A percentile compares a stretch with the other conserved stretches of the same genome.
Evolutionary conservation across 1,139 yeast genomes (phyloP).

Genomic region (Casaregolazyma suthepensis): DNA sequence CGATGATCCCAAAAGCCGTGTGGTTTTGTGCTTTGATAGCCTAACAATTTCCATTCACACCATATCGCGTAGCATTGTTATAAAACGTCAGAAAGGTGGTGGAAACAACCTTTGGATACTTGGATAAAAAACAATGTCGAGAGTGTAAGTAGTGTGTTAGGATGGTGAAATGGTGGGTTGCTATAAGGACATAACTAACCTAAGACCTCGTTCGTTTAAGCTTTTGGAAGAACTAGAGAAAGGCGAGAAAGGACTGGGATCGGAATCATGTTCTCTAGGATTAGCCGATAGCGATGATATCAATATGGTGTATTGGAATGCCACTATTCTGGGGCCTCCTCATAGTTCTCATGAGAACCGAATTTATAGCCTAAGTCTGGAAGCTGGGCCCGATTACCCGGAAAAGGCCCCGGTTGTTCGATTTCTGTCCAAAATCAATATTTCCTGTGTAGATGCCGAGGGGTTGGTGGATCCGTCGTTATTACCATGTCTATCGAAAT

Average conservation of each 20-base stretch:
- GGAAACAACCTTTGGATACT: background rate
- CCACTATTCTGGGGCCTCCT: constrained; percentile 95
- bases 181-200: background rate
- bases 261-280: constrained; percentile 94
- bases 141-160: constrained; percentile 1
- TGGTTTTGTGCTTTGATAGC: background rate
- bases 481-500: constrained; percentile 67
- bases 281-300: constrained; percentile 83
- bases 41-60: background rate
- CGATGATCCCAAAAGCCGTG: background rate
- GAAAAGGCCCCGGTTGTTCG: constrained; percentile 77
- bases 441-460: constrained; percentile 75
- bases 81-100: background rate
- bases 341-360: constrained; percentile 91
- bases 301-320: constrained; percentile 91
- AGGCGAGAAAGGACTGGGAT: constrained; percentile 96
- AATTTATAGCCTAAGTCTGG: constrained; percentile 74
- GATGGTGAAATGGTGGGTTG: background rate
- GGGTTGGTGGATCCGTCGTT: constrained; percentile 59
- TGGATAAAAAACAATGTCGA: background rate
- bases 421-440: constrained; percentile 76
- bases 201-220: constrained; percentile 63
- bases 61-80: background rate
- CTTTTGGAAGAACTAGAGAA: constrained; percentile 92
- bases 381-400: constrained; percentile 83